phyloP scores from a whole-genome alignment of 768 basidiomycete species.

The Coprinellus micaceus region DNA sequence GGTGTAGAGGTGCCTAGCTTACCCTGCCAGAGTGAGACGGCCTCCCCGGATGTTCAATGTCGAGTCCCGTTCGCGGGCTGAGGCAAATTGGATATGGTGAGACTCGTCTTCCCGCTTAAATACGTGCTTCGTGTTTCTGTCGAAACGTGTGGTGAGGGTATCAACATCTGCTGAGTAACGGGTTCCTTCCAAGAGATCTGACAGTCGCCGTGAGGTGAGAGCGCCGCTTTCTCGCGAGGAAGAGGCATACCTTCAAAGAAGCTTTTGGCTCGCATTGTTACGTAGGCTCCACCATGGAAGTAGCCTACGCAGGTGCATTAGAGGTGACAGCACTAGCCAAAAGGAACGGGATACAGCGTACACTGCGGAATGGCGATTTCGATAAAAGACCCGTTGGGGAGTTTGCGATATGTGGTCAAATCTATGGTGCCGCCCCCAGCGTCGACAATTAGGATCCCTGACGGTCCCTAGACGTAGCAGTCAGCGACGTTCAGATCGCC shows the following conservation, averaged over 20 bases:
- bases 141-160: conserved; percentile 37
- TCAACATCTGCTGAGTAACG: conserved; percentile 34
- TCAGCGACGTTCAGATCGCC: background rate
- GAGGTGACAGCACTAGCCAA: background rate
- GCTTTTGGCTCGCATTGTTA: conserved; percentile 34
- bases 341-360: conserved; percentile 10
- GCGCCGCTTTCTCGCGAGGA: too few species aligned
- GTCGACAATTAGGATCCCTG: conserved; percentile 51
- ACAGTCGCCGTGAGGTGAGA: background rate
- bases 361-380: conserved; percentile 43
- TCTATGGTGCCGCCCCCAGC: conserved; percentile 62
- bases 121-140: conserved; percentile 39
- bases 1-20: background rate
- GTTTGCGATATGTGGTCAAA: conserved; percentile 42
- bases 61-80: conserved; percentile 32
- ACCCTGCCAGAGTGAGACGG: conserved; percentile 38
- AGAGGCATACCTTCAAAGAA: conserved; percentile 29
- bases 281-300: conserved; percentile 45
- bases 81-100: conserved; percentile 41
- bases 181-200: conserved; percentile 35
- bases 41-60: conserved; percentile 36
- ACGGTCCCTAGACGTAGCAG: conserved; percentile 27
- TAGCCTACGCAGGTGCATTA: conserved; percentile 27
- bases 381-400: conserved; percentile 22
- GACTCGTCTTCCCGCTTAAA: conserved; percentile 34